Evolutionary conservation across 345 rosid species (phyloP).

Genomic region (Gossypium stocksii): DNA sequence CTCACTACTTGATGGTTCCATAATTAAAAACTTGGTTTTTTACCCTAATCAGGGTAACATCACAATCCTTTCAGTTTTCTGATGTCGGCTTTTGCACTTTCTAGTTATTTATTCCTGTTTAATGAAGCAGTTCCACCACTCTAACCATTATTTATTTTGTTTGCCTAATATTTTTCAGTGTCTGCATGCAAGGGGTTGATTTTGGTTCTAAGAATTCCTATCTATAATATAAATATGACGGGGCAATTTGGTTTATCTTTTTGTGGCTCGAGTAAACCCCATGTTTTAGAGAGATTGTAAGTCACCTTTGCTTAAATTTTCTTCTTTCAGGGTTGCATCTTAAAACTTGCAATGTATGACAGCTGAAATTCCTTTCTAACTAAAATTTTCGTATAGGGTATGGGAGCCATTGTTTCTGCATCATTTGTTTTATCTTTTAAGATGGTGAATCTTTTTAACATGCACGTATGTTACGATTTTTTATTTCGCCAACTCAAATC

Average conservation of each 20-base stretch:
- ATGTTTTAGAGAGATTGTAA: background rate
- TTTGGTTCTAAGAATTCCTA: background rate
- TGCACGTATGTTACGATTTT: no score
- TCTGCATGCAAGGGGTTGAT: constrained; percentile 4
- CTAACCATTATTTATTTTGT: background rate
- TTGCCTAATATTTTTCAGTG: constrained; percentile 6
- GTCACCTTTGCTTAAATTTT: background rate
- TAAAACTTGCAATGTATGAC: background rate
- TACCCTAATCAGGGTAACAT: background rate
- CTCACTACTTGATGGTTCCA: background rate
- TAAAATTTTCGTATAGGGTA: background rate
- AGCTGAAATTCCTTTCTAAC: background rate
- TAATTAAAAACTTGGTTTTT: background rate
- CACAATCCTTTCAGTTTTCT: background rate
- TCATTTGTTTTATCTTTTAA: background rate
- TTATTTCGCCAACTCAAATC: no score
- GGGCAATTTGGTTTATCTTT: background rate
- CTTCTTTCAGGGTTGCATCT: background rate
- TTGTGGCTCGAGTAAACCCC: background rate
- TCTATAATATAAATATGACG: background rate
- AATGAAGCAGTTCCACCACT: background rate
- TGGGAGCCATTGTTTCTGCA: background rate
- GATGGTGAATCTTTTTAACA: no score
- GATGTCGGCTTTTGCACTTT: no score
- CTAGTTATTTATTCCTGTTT: background rate